Conservation (phyloP, 768 basidiomycete genomes). For the Butyriboletus loyo region DNA sequence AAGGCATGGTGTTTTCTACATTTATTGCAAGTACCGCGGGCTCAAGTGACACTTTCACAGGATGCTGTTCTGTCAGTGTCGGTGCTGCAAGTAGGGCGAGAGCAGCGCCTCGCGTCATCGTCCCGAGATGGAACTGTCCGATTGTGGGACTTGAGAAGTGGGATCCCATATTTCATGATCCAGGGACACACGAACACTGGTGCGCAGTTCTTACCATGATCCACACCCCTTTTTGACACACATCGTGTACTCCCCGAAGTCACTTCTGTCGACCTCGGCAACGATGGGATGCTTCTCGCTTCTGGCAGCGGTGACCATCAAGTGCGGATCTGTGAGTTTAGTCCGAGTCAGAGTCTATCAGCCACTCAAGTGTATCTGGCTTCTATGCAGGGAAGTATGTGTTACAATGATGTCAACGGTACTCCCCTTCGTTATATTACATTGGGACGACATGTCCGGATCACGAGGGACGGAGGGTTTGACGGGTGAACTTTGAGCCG, state of each 20-base stretch:
- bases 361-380: slow-evolving; percentile 6
- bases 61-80: slow-evolving; percentile 32
- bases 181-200: slow-evolving; percentile 35
- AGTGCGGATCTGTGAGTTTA: slow-evolving; percentile 36
- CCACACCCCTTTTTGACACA: slow-evolving; percentile 15
- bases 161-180: slow-evolving; percentile 33
- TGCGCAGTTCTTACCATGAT: slow-evolving; percentile 24
- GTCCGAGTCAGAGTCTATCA: slow-evolving; percentile 12
- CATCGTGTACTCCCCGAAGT: slow-evolving; percentile 18
- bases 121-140: slow-evolving; percentile 37
- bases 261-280: slow-evolving; percentile 38
- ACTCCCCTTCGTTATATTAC: background rate
- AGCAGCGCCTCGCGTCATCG: slow-evolving; percentile 35
- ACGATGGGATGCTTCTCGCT: slow-evolving; percentile 29
- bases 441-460: background rate
- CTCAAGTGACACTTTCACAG: slow-evolving; percentile 14
- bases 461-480: slow-evolving; percentile 9
- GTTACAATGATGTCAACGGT: slow-evolving; percentile 20
- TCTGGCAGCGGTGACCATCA: slow-evolving; percentile 38
- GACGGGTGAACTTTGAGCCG: background rate
- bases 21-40: background rate
- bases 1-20: slow-evolving; percentile 10
- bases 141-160: slow-evolving; percentile 36
- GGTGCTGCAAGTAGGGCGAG: slow-evolving; percentile 31
- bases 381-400: slow-evolving; percentile 26